These are phyloP conservation scores for Blumeriella jaapii DNA, from an alignment of 2,329 filamentous ascomycete genomes.

Conservation along the genomic window DNA sequence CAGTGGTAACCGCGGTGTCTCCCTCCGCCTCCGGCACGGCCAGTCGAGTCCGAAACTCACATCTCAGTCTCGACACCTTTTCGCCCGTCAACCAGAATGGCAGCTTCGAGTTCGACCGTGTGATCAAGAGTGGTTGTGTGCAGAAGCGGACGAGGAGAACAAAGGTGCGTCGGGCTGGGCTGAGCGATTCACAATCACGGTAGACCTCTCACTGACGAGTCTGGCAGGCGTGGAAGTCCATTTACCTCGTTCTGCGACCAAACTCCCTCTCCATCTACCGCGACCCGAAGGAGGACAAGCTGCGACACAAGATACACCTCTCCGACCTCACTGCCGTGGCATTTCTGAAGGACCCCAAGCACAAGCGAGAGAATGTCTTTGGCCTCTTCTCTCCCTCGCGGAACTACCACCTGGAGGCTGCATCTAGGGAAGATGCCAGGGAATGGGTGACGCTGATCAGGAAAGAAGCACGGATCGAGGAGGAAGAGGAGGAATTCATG, in stretches of 20 bases:
- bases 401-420: constrained; percentile 83
- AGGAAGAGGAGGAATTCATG: constrained; percentile 77
- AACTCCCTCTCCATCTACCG: constrained; percentile 90
- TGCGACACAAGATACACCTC: constrained; percentile 78
- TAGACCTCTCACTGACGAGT: constrained; percentile 5
- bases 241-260: constrained; percentile 81
- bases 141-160: constrained; percentile 88
- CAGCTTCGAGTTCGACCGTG: constrained; percentile 89
- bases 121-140: constrained; percentile 80
- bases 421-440: constrained; percentile 60
- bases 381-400: constrained; percentile 83
- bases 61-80: constrained; percentile 50
- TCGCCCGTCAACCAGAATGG: constrained; percentile 90
- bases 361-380: constrained; percentile 78
- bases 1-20: too few relatives aligned
- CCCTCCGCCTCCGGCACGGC: constrained; percentile 14
- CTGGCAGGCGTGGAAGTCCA: constrained; percentile 71
- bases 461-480: constrained; percentile 68
- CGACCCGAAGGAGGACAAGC: constrained; percentile 76
- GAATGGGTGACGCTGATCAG: constrained; percentile 82
- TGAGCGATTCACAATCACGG: too few relatives aligned
- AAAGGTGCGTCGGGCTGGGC: constrained; percentile 45
- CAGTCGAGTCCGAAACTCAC: constrained; percentile 26
- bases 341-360: constrained; percentile 77
- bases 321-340: constrained; percentile 87